phyloP scores from a whole-genome alignment of 768 basidiomycete species.

The Russula vinacea region DNA sequence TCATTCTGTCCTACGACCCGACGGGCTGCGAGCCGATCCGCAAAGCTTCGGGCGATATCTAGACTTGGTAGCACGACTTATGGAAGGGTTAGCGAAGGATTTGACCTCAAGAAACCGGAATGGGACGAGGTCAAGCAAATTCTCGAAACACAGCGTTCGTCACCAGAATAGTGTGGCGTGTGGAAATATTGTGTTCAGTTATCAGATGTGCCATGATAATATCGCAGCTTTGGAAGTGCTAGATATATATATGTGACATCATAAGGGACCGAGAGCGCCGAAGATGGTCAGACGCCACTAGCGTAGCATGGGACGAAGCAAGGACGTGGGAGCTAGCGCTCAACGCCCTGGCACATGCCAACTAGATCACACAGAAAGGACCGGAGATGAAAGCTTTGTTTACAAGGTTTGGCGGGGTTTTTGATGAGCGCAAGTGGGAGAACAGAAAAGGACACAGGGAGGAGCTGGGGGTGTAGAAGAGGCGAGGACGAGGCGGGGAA shows the following conservation, averaged over 20 bases:
- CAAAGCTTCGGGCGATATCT: constrained; percentile 48
- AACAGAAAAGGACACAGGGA: no score
- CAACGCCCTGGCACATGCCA: constrained; percentile 14
- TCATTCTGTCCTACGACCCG: constrained; percentile 45
- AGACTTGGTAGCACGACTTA: constrained; percentile 58
- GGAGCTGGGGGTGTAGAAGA: no score
- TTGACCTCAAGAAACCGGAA: constrained; percentile 44
- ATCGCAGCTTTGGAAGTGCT: constrained; percentile 18
- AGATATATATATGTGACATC: constrained; percentile 19
- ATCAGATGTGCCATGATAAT: constrained; percentile 23
- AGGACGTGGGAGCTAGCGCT: constrained; percentile 24
- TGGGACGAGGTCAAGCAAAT: constrained; percentile 43
- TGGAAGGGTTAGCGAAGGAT: constrained; percentile 46
- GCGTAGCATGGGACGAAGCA: constrained; percentile 20
- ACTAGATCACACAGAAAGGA: constrained; percentile 13
- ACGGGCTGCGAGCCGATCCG: constrained; percentile 46
- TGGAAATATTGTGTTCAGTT: constrained; percentile 9
- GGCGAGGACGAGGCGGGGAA: not conserved
- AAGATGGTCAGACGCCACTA: constrained; percentile 4
- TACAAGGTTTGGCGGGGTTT: not conserved
- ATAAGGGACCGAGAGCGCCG: constrained; percentile 16
- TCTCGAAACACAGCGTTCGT: constrained; percentile 12
- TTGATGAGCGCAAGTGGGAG: not conserved
- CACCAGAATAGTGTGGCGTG: constrained; percentile 9
- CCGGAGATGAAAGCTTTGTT: constrained; percentile 20